Evolutionary conservation across 1,284 basidiomycete genomes (phyloP).

Genomic region (Boletus semigastroideus): DNA sequence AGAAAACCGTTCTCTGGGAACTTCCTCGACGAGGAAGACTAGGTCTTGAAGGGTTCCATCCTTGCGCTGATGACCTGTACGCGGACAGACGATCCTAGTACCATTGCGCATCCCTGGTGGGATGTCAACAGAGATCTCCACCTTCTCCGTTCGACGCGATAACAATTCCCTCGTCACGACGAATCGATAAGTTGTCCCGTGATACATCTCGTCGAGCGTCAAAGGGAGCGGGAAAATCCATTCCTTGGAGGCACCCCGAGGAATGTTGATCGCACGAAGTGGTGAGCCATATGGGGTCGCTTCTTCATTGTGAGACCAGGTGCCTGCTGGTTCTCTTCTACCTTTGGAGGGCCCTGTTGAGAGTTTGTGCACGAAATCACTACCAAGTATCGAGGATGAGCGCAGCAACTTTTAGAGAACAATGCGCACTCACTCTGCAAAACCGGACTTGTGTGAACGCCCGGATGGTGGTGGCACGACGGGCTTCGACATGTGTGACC

Average conservation of each 20-base stretch:
- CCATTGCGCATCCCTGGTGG: conserved; percentile 72
- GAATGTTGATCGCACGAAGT: conserved; percentile 39
- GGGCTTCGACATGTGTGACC: conserved; percentile 20
- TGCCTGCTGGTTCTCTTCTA: conserved; percentile 5
- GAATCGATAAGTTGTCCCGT: conserved; percentile 77
- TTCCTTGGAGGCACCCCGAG: conserved; percentile 38
- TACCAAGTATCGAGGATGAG: conserved; percentile 14
- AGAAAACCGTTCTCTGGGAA: conserved; percentile 66
- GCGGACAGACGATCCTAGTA: conserved; percentile 76
- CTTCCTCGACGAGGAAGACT: conserved; percentile 78
- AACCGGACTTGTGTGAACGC: conserved; percentile 18
- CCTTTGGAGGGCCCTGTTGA: conserved; percentile 17
- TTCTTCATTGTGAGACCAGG: conserved; percentile 34
- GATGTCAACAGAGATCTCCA: conserved; percentile 73
- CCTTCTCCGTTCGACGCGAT: conserved; percentile 64
- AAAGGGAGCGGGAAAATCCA: conserved; percentile 73
- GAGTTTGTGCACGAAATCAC: conserved; percentile 30
- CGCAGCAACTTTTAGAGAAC: not conserved
- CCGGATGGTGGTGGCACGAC: conserved; percentile 31
- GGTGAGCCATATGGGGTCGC: conserved; percentile 35
- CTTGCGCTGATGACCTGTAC: conserved; percentile 75
- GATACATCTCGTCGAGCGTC: conserved; percentile 84
- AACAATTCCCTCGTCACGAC: conserved; percentile 72
- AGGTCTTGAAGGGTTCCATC: conserved; percentile 74
- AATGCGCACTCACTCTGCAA: conserved; percentile 29